Percentiles rank a stretch among this genome's conserved stretches.
phyloP scores from a whole-genome alignment of 139 green algal genomes.

The Auxenochlorella pyrenoidosa region DNA sequence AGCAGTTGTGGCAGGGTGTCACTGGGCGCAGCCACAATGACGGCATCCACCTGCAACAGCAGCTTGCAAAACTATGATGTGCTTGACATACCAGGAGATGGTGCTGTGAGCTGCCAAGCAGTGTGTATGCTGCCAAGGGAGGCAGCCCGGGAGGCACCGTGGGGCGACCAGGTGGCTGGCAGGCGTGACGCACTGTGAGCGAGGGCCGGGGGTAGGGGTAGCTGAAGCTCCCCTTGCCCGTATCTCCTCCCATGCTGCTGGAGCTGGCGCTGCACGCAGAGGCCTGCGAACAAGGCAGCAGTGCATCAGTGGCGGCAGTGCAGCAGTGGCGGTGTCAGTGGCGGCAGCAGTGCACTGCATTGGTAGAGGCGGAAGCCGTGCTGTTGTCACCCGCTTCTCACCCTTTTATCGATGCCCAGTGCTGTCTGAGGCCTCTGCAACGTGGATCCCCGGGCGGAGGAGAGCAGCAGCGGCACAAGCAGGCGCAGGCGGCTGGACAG shows the following conservation, averaged over 20 bases:
- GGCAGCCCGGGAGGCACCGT: no score
- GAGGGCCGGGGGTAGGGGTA: constrained; percentile 49
- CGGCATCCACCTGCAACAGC: constrained; percentile 26
- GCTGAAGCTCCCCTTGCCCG: background rate
- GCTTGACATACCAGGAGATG: no score
- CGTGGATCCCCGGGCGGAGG: no score
- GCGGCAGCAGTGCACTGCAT: background rate
- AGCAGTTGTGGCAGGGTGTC: constrained; percentile 25
- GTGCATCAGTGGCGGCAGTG: background rate
- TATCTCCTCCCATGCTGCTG: background rate
- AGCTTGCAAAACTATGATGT: no score
- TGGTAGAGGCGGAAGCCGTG: background rate
- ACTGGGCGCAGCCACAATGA: constrained; percentile 24
- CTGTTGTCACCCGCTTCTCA: background rate
- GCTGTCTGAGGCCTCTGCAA: no score
- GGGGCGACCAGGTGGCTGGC: no score
- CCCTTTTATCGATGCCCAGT: background rate
- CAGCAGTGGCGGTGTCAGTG: background rate
- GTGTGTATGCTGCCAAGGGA: no score
- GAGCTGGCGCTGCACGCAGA: background rate
- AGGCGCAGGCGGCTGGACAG: no score
- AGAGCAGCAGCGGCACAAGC: no score
- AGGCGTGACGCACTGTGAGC: constrained; percentile 42
- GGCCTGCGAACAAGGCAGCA: background rate
- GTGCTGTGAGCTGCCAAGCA: no score